Evolutionary conservation across 2,329 filamentous ascomycete genomes (phyloP), one percentile per base, ranked within the genome.

Genomic region (Talaromyces albobiverticillius): DNA sequence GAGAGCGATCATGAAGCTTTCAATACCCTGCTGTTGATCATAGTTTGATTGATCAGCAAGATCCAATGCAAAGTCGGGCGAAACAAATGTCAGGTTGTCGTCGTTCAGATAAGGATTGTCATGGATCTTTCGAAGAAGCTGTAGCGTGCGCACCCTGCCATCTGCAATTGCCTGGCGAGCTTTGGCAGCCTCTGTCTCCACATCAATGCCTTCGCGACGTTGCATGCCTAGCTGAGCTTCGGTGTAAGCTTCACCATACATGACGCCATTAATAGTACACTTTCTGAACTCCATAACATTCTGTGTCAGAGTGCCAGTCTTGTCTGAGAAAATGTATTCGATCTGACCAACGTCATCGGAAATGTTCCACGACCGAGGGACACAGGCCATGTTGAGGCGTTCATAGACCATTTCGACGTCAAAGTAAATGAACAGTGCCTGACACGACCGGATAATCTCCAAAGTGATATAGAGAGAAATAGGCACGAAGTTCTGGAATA

Each of bases 281-380:
- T 99, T 99, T 73, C 97, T 99, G 82, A 97, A 99, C 71, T 99
- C 95, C 94, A 95, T 95, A 51, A 95, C 88, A 68, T 95, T 95
- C 65, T 95, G 90, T 0, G 90, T 95, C 60, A 95, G 75, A 2
- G 90, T 95, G 55, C 90, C 90, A 0, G 90, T 95, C 74, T 95
- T 95, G 78, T 95, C 90, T 0, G 90, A 96, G 72, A 99, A 99
- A 61, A 99, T 96, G 76, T 97, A 99, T 73, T 97, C 94, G 59
- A 99, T 96, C 73, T 99, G 94, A 11, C 94, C 94, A 45, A 99
- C 80, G 64, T 99, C 95, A 67, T 99, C 94, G 1, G 93, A 97
- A 48, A 99, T 97, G 68, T 97, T 99, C 94, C 94, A 99, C 0
- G 92, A 91, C 67, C 97, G 97, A 4, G 95, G 94, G 10, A 95